Percentiles rank a stretch among this genome's conserved stretches.
phyloP scores from a whole-genome alignment of 2,329 filamentous ascomycete species.

The Tolypocladium inflatum region DNA sequence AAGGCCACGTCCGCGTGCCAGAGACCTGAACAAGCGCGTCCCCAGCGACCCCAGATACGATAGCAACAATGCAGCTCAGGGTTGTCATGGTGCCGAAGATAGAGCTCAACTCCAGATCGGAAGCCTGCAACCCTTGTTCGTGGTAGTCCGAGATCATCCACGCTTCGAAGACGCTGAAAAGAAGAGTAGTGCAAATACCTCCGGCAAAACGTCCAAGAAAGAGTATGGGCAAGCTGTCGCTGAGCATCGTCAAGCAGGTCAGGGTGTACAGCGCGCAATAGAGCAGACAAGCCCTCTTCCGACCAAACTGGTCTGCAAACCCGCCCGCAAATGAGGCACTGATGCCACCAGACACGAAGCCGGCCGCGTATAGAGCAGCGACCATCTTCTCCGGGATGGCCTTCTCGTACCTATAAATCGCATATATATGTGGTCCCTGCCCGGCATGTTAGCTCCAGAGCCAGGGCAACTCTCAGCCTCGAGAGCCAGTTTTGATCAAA shows the following conservation, averaged over 20 bases:
- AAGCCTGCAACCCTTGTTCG: background rate
- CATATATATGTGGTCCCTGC: background rate
- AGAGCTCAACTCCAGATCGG: background rate
- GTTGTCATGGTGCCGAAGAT: background rate
- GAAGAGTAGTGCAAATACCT: background rate
- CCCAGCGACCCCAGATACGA: background rate
- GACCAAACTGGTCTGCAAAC: background rate
- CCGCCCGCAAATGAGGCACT: background rate
- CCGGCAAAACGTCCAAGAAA: background rate
- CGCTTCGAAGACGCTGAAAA: background rate
- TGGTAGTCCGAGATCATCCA: background rate
- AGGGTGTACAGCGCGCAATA: background rate
- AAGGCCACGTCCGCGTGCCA: background rate
- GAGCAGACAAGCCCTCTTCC: background rate
- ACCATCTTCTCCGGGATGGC: no score
- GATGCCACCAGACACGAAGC: background rate
- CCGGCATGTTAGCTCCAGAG: no score
- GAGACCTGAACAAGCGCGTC: background rate
- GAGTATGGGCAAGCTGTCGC: background rate
- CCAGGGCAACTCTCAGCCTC: no score
- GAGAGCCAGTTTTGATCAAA: background rate
- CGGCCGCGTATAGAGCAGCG: background rate
- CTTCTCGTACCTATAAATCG: background rate
- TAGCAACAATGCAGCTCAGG: background rate
- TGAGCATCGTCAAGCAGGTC: background rate